Percentiles rank a stretch among this genome's conserved stretches.
Conservation (phyloP, 331 rosid species). For the Stylosanthes scabra region DNA sequence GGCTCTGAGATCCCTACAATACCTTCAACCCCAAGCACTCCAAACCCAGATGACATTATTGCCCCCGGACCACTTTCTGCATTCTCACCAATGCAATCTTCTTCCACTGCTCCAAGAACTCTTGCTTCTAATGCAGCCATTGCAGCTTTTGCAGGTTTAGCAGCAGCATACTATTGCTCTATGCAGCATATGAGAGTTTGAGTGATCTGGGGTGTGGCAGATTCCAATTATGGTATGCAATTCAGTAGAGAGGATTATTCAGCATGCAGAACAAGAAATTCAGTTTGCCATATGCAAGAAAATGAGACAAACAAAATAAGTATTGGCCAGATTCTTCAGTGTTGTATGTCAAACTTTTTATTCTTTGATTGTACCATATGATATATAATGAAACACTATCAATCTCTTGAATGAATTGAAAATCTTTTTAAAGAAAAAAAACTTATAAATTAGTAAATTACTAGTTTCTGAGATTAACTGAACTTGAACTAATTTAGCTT, state of each 20-base stretch:
- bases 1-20: slow-evolving; percentile 76
- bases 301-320: too few species aligned
- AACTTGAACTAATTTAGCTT: too few species aligned
- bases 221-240: slow-evolving; percentile 36
- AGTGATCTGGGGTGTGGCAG: slow-evolving; percentile 34
- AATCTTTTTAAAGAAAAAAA: background rate
- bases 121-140: slow-evolving; percentile 31
- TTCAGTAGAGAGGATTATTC: too few species aligned
- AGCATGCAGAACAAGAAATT: too few species aligned
- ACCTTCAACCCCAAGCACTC: slow-evolving; percentile 89
- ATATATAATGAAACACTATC: slow-evolving; percentile 29
- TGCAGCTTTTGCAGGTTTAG: slow-evolving; percentile 51
- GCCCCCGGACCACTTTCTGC: slow-evolving; percentile 67
- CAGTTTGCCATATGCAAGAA: too few species aligned
- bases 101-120: slow-evolving; percentile 49
- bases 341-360: slow-evolving; percentile 42
- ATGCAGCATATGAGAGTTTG: slow-evolving; percentile 48
- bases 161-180: slow-evolving; percentile 38
- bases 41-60: slow-evolving; percentile 68
- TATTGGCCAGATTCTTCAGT: slow-evolving; percentile 20
- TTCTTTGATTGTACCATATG: slow-evolving; percentile 41
- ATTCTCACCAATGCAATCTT: slow-evolving; percentile 63
- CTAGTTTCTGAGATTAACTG: too few species aligned
- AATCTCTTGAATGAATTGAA: slow-evolving; percentile 27
- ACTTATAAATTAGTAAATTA: background rate